A percentile compares a stretch with the other conserved stretches of the same genome.
Conservation (phyloP, 2,329 filamentous ascomycete species). For the Hortaea werneckii region DNA sequence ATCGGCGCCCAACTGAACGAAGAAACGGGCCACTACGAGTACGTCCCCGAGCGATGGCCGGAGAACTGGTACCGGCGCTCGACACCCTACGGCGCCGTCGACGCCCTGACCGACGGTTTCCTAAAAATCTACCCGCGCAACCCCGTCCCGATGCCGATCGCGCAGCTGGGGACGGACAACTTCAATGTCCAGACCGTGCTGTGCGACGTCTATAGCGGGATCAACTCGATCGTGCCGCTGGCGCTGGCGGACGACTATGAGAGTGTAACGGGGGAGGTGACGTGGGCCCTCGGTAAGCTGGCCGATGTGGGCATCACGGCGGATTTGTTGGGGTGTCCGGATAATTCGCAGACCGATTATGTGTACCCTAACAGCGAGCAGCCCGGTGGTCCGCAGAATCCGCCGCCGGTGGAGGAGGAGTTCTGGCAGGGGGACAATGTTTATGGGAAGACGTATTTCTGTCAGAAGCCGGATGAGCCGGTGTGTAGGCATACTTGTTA, state of each 20-base stretch:
- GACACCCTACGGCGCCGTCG: constrained; percentile 18
- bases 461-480: constrained; percentile 16
- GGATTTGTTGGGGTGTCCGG: constrained; percentile 26
- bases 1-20: constrained; percentile 17
- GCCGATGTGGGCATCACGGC: constrained; percentile 17
- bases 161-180: constrained; percentile 25
- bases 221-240: constrained; percentile 28
- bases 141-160: constrained; percentile 20
- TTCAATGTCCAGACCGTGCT: constrained; percentile 23
- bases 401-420: constrained; percentile 15
- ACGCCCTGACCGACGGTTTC: constrained; percentile 25
- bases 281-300: constrained; percentile 25
- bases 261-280: constrained; percentile 12
- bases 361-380: constrained; percentile 21
- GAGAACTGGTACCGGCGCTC: constrained; percentile 22
- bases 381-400: constrained; percentile 22
- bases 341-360: constrained; percentile 15
- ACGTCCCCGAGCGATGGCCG: constrained; percentile 21
- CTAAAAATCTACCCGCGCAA: constrained; percentile 25
- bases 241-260: constrained; percentile 18
- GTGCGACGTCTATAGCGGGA: constrained; percentile 26
- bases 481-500: constrained; percentile 5
- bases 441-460: constrained; percentile 28
- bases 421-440: constrained; percentile 23
- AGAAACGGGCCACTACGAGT: constrained; percentile 18